Percentiles rank a stretch among this genome's conserved stretches.
Conservation (phyloP, 768 basidiomycete genomes). For the Tephrocybe rancida region DNA sequence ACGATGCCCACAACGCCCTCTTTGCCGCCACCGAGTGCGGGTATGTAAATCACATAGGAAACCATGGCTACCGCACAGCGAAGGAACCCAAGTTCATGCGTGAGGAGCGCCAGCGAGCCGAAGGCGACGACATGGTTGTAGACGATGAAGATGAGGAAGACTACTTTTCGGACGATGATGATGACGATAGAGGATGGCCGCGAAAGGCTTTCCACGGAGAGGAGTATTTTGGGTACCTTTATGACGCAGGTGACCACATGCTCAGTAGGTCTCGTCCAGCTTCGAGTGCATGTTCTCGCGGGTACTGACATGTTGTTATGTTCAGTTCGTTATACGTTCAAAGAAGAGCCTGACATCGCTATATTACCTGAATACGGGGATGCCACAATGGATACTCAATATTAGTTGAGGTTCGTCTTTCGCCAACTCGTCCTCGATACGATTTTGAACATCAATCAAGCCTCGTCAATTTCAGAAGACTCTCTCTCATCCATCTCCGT, state of each 20-base stretch:
- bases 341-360: background rate
- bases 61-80: constrained; percentile 26
- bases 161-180: constrained; percentile 10
- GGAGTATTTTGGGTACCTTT: constrained; percentile 3
- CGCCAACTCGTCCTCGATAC: no score
- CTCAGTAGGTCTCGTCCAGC: constrained; percentile 29
- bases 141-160: background rate
- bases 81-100: constrained; percentile 4
- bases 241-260: constrained; percentile 4
- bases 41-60: background rate
- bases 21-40: constrained; percentile 33
- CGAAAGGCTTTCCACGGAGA: constrained; percentile 17
- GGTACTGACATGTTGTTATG: background rate
- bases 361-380: background rate
- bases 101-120: constrained; percentile 10
- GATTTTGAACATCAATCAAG: no score
- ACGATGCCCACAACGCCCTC: constrained; percentile 18
- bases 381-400: no score
- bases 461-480: no score
- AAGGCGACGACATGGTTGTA: background rate
- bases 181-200: constrained; percentile 12
- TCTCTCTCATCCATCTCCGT: no score
- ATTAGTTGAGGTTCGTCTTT: no score
- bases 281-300: background rate
- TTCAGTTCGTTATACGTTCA: background rate